phyloP scores from a whole-genome alignment of 352 stramenopile species.

The Plasmopara viticola region DNA sequence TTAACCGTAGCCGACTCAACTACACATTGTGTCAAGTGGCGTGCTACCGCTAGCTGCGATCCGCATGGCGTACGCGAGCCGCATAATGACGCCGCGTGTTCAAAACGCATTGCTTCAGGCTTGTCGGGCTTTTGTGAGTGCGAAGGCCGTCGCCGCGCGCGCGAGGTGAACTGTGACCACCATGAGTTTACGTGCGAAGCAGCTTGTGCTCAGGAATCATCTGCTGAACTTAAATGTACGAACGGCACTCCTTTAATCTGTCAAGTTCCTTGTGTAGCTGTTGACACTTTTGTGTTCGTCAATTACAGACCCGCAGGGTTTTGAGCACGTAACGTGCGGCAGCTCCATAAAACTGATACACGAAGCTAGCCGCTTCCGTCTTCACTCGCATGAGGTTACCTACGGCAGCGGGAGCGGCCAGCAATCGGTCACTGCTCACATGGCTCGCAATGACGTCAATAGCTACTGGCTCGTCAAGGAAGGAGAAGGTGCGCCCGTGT shows the following conservation, averaged over 20 bases:
- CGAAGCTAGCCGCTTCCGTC: constrained; percentile 58
- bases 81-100: constrained; percentile 55
- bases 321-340: constrained; percentile 78
- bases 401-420: constrained; percentile 75
- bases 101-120: constrained; percentile 35
- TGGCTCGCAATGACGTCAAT: constrained; percentile 71
- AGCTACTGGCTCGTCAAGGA: constrained; percentile 86
- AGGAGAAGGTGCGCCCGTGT: constrained; percentile 41
- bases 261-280: neutral
- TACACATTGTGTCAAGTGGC: constrained; percentile 61
- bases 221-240: constrained; percentile 67
- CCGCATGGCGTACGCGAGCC: constrained; percentile 60
- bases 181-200: constrained; percentile 73
- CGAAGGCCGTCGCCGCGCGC: constrained; percentile 64
- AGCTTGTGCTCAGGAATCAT: constrained; percentile 61
- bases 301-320: constrained; percentile 51
- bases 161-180: constrained; percentile 70
- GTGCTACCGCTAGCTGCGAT: constrained; percentile 61
- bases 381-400: constrained; percentile 80
- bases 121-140: constrained; percentile 77
- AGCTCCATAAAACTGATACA: constrained; percentile 83
- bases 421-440: constrained; percentile 71
- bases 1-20: constrained; percentile 3
- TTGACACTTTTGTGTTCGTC: constrained; percentile 8
- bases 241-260: neutral